Conservation (phyloP, 1,284 basidiomycete genomes). For the Papiliotrema flavescens region DNA sequence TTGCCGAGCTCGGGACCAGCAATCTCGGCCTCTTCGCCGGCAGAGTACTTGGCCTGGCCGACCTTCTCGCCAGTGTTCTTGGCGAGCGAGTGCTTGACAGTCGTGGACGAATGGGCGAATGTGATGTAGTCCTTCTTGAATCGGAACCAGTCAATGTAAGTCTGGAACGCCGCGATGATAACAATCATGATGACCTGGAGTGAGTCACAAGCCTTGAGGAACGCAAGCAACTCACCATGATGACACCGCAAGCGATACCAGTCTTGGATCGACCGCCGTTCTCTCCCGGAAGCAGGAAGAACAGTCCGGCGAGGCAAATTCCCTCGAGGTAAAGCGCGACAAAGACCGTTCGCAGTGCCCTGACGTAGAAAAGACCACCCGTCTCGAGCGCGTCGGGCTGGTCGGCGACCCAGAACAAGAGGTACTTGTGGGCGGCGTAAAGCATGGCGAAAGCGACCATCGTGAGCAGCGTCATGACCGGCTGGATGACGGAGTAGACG, state of each 20-base stretch:
- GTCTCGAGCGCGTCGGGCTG: slow-evolving; percentile 47
- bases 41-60: slow-evolving; percentile 9
- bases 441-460: slow-evolving; percentile 39
- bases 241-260: slow-evolving; percentile 43
- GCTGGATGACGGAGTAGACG: slow-evolving; percentile 50
- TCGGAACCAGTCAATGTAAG: slow-evolving; percentile 42
- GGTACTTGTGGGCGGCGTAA: slow-evolving; percentile 49
- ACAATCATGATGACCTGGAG: slow-evolving; percentile 31
- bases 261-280: slow-evolving; percentile 30
- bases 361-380: slow-evolving; percentile 49
- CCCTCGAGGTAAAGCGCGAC: slow-evolving; percentile 45
- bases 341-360: slow-evolving; percentile 47
- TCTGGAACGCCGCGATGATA: slow-evolving; percentile 37
- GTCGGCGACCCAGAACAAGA: slow-evolving; percentile 46
- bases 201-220: neutral
- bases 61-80: slow-evolving; percentile 3
- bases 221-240: slow-evolving; percentile 33
- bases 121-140: slow-evolving; percentile 37
- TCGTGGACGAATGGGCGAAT: slow-evolving; percentile 30
- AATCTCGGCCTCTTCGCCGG: slow-evolving; percentile 21
- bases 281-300: slow-evolving; percentile 43
- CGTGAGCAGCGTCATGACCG: slow-evolving; percentile 42
- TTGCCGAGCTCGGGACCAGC: slow-evolving; percentile 37
- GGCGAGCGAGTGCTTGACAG: slow-evolving; percentile 21
- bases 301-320: slow-evolving; percentile 45